phyloP scores from a whole-genome alignment of 2,329 filamentous ascomycete genomes.

The Fusarium falciforme region DNA sequence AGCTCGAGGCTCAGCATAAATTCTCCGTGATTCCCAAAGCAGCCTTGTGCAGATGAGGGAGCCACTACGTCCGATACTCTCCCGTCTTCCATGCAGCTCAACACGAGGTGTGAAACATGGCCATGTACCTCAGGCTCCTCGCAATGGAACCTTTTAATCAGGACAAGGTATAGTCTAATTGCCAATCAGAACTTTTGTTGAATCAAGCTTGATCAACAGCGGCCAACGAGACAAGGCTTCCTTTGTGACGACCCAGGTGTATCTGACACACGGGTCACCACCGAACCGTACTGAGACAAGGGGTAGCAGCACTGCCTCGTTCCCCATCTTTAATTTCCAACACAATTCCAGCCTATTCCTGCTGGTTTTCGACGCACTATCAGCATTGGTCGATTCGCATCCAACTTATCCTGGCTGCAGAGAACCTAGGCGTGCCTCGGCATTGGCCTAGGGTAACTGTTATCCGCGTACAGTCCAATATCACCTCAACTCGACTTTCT shows the following conservation, averaged over 20 bases:
- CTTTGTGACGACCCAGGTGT: not conserved
- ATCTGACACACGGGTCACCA: not conserved
- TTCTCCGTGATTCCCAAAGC: conserved; percentile 2
- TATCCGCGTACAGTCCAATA: not conserved
- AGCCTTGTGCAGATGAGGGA: not conserved
- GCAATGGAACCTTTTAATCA: not conserved
- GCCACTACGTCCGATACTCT: not conserved
- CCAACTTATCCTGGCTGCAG: not conserved
- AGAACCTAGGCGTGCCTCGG: not conserved
- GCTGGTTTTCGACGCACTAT: not conserved
- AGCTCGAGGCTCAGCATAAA: not conserved
- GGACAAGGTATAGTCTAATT: not conserved
- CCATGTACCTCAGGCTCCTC: not conserved
- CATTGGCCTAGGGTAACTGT: not conserved
- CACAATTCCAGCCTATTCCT: not conserved
- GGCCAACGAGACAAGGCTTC: not conserved
- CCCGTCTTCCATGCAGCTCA: not conserved
- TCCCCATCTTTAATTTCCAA: not conserved
- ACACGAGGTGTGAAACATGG: not conserved
- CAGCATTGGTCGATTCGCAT: not conserved
- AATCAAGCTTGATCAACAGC: not conserved
- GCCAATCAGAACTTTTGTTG: not conserved
- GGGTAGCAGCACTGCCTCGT: not conserved
- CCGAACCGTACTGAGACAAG: not conserved
- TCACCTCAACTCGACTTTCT: not conserved